Percentiles rank a stretch among this genome's conserved stretches.
Conservation (phyloP, 1,284 basidiomycete species). For the Psilocybe mexicana region DNA sequence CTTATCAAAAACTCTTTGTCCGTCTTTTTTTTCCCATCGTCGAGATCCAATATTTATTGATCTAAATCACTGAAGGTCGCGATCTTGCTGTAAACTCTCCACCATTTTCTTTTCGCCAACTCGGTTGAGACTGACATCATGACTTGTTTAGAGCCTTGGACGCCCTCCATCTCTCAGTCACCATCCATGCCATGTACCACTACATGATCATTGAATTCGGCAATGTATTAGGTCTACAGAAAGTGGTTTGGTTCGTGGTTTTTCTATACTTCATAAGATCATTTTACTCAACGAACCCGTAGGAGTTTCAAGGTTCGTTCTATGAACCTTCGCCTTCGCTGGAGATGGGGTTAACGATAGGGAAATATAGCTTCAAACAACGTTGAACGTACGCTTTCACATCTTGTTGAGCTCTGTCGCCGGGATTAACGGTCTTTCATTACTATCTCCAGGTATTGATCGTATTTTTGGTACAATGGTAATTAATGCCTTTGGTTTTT, state of each 20-base stretch:
- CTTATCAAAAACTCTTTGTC: conserved; percentile 2
- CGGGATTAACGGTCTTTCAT: neutral
- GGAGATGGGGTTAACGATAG: too few relatives aligned
- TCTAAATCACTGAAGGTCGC: neutral
- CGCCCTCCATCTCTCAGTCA: conserved; percentile 9
- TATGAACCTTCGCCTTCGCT: neutral
- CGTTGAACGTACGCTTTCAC: conserved; percentile 21
- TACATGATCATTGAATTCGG: conserved; percentile 9
- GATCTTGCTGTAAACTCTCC: neutral
- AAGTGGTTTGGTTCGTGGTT: conserved; percentile 30
- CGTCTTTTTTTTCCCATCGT: neutral
- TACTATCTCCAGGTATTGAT: conserved; percentile 24
- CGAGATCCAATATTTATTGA: neutral
- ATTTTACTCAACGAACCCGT: neutral
- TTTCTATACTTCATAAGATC: neutral
- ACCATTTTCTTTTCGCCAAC: neutral
- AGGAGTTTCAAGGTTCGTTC: conserved; percentile 25
- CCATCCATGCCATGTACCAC: conserved; percentile 9
- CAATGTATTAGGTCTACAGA: neutral
- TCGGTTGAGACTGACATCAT: neutral
- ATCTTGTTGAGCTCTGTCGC: neutral
- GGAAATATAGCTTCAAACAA: conserved; percentile 23
- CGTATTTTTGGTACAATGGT: conserved; percentile 32
- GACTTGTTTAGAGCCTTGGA: neutral
- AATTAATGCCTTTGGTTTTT: neutral